Percentiles rank a stretch among this genome's conserved stretches.
Conservation (phyloP, 768 basidiomycete genomes). For the Panaeolus papilionaceus region DNA sequence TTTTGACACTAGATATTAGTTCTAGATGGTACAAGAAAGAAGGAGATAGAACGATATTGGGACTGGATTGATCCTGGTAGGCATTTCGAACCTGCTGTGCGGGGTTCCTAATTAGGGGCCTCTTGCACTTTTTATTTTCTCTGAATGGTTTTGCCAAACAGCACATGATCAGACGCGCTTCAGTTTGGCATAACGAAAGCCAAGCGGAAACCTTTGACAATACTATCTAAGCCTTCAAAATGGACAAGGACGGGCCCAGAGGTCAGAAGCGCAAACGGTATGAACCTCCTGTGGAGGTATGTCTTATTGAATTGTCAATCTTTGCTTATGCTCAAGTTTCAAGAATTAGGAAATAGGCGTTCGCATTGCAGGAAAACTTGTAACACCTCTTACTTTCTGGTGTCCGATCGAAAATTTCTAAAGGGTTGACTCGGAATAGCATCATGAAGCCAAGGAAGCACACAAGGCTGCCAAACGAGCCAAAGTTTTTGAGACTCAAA, state of each 20-base stretch:
- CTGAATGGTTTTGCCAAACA: not conserved
- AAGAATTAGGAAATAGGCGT: constrained; percentile 43
- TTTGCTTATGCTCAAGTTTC: constrained; percentile 10
- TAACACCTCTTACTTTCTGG: constrained; percentile 22
- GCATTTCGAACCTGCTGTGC: not conserved
- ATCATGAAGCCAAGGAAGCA: constrained; percentile 76
- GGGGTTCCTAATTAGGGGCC: constrained; percentile 5
- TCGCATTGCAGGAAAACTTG: constrained; percentile 62
- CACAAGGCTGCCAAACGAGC: constrained; percentile 82
- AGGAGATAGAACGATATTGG: not conserved
- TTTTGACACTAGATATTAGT: constrained; percentile 17
- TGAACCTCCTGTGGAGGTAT: constrained; percentile 42
- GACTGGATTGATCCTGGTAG: not conserved
- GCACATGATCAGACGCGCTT: not conserved
- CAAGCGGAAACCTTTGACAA: not conserved
- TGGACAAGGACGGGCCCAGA: constrained; percentile 27
- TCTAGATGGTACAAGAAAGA: not conserved
- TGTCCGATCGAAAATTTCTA: constrained; percentile 10
- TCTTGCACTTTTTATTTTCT: not conserved
- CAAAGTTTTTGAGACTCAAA: constrained; percentile 80
- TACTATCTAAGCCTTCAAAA: constrained; percentile 17
- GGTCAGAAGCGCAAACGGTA: constrained; percentile 53
- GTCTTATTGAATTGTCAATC: not conserved
- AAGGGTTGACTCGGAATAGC: constrained; percentile 48
- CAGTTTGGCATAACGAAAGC: not conserved